Conservation (phyloP, 495 filamentous ascomycete species). For the Penicillium cosmopolitanum region DNA sequence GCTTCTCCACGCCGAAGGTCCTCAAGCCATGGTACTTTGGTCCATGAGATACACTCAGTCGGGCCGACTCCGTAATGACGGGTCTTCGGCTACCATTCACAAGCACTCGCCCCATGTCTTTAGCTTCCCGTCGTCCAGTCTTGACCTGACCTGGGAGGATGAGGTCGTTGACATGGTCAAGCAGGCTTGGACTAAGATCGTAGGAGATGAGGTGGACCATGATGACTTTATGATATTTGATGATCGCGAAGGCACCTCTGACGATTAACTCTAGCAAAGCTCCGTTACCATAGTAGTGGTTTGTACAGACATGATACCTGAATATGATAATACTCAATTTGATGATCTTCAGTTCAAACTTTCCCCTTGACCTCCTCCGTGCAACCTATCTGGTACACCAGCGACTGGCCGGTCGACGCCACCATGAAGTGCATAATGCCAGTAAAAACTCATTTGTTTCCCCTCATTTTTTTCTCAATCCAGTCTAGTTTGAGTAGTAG, state of each 20-base stretch:
- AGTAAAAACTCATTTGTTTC: no score
- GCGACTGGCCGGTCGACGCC: no score
- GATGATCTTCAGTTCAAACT: background rate
- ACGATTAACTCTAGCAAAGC: slow-evolving; percentile 31
- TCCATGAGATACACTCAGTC: slow-evolving; percentile 64
- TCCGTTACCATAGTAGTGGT: no score
- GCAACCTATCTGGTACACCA: no score
- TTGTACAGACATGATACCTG: slow-evolving; percentile 3
- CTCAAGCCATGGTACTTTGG: slow-evolving; percentile 56
- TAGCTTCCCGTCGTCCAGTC: slow-evolving; percentile 55
- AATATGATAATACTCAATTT: slow-evolving; percentile 1
- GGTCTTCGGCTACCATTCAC: slow-evolving; percentile 11
- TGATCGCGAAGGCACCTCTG: slow-evolving; percentile 43
- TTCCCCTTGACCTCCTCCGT: background rate
- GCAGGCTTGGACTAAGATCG: slow-evolving; percentile 64
- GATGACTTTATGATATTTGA: slow-evolving; percentile 66
- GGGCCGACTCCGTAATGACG: slow-evolving; percentile 27
- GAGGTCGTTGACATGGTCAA: slow-evolving; percentile 60
- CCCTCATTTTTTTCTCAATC: no score
- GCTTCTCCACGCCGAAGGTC: slow-evolving; percentile 49
- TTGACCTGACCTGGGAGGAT: slow-evolving; percentile 74
- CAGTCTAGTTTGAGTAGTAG: no score
- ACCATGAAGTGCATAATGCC: no score
- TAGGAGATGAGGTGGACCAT: slow-evolving; percentile 50
- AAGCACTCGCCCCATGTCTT: slow-evolving; percentile 33